A percentile compares a stretch with the other conserved stretches of the same genome.
Evolutionary conservation across 495 filamentous ascomycete species (phyloP).

Genomic region (Aspergillus leporis): DNA sequence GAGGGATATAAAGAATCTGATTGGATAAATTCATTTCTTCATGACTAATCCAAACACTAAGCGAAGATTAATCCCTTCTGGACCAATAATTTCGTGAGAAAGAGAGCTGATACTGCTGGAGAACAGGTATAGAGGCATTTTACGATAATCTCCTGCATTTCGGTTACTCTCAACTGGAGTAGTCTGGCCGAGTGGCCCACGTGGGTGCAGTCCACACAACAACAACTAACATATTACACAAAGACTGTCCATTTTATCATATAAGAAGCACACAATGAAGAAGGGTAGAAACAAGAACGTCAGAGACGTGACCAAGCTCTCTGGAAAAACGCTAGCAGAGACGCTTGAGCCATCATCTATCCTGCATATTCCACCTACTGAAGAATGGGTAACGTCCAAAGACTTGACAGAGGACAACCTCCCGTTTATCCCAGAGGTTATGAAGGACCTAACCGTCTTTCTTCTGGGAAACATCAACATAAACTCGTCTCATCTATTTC

Average conservation of each 20-base stretch:
- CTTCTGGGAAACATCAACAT: constrained; percentile 84
- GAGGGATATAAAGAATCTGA: no score
- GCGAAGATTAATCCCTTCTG: background rate
- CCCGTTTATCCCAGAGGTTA: constrained; percentile 57
- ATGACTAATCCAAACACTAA: background rate
- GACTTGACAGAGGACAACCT: constrained; percentile 32
- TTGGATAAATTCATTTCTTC: no score
- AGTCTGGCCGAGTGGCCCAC: no score
- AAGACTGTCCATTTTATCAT: background rate
- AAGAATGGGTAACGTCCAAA: constrained; percentile 36
- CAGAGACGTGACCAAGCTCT: constrained; percentile 28
- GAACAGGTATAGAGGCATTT: no score
- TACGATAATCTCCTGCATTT: no score
- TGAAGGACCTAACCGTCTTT: constrained; percentile 66
- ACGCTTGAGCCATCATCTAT: constrained; percentile 24
- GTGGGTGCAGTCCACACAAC: no score
- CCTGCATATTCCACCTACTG: constrained; percentile 11
- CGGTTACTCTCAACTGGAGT: no score
- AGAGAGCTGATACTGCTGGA: background rate
- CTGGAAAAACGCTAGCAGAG: constrained; percentile 32
- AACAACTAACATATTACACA: background rate
- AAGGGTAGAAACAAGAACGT: constrained; percentile 12
- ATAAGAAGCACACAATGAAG: background rate
- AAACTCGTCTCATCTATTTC: constrained; percentile 78
- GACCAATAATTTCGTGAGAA: background rate